Percentiles rank a stretch among this genome's conserved stretches.
Evolutionary conservation across 805 yeast genomes (phyloP).

Genomic region (Pichia sporocuriosa): DNA sequence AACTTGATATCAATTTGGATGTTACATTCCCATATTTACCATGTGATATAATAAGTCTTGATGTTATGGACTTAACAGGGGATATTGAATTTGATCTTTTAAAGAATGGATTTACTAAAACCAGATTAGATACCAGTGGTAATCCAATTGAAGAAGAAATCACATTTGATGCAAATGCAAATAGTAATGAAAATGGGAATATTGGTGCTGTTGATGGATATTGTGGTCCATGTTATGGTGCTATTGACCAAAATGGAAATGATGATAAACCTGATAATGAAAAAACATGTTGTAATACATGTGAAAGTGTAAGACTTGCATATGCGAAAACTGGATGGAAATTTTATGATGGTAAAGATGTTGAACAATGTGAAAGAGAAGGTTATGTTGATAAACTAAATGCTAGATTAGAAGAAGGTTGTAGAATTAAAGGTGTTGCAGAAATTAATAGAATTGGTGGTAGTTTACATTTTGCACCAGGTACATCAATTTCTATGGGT

Average conservation of each 20-base stretch:
- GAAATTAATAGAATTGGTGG: conserved; percentile 83
- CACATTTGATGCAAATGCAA: conserved; percentile 35
- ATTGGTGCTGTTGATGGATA: conserved; percentile 30
- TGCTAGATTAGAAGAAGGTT: conserved; percentile 70
- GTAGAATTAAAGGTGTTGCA: conserved; percentile 76
- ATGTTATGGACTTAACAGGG: conserved; percentile 84
- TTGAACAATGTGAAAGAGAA: conserved; percentile 86
- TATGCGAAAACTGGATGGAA: conserved; percentile 79
- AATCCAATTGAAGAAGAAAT: conserved; percentile 32
- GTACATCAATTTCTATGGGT: conserved; percentile 55
- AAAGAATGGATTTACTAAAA: conserved; percentile 64
- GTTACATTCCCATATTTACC: conserved; percentile 80
- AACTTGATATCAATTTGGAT: conserved; percentile 74
- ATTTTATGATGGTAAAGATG: conserved; percentile 78
- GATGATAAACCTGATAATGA: conserved; percentile 33
- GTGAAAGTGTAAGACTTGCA: conserved; percentile 75
- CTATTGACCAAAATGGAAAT: conserved; percentile 51
- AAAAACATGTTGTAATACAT: conserved; percentile 72
- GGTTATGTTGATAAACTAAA: conserved; percentile 67
- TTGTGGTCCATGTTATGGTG: conserved; percentile 93
- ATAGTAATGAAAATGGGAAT: conserved; percentile 18
- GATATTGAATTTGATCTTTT: conserved; percentile 71
- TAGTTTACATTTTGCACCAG: conserved; percentile 93
- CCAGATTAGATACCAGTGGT: conserved; percentile 54
- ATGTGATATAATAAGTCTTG: conserved; percentile 75